Base-by-base conservation (phyloP, 2,329 filamentous ascomycete genomes). In the Didymella exigua region DNA sequence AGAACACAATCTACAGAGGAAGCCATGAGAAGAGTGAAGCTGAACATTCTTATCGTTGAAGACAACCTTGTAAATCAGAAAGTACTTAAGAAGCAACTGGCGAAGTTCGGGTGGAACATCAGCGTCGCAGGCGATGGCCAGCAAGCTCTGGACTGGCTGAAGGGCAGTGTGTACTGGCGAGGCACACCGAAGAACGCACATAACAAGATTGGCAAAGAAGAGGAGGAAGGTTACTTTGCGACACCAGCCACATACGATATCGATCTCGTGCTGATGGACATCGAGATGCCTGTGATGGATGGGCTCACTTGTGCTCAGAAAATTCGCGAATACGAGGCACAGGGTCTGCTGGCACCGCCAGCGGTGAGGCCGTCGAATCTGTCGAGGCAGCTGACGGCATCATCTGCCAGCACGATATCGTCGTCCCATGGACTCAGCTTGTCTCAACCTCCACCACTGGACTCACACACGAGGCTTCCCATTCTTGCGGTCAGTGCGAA, bases 41-140 rank as follows among this genome's bases (percentile, higher is more conserved):
- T 69, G 4, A 64, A 66, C 27, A 65, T 74, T 2, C 59, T 75
- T 0, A 65, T 75, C 2, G 72, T 75, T 2, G 71, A 73, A 54
- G 76, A 78, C 49, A 77, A 78, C 40, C 51, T 77, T 5, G 66
- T 77, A 36, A 78, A 78, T 45, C 76, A 78, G 47, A 72, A 69
- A 13, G 76, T 79, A 3, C 66, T 78, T 16, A 60, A 66, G 16
- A 76, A 74, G 54, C 76, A 78, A 24, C 62, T 79, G 14, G 52
- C 65, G 9, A 74, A 72, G 37, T 62, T 69, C 9, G 71, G 74
- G 3, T 76, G 71, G 64, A 68, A 61, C 7, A 68, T 77, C 19
- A 59, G 65, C 29, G 70, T 77, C 7, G 76, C 74, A 16, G 69
- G 69, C 5, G 67, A 78, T 44, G 76, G 76, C 5, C 55, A 62